Evolutionary conservation across 2,329 filamentous ascomycete species (phyloP).

Genomic region (Gaeumannomyces sp.): DNA sequence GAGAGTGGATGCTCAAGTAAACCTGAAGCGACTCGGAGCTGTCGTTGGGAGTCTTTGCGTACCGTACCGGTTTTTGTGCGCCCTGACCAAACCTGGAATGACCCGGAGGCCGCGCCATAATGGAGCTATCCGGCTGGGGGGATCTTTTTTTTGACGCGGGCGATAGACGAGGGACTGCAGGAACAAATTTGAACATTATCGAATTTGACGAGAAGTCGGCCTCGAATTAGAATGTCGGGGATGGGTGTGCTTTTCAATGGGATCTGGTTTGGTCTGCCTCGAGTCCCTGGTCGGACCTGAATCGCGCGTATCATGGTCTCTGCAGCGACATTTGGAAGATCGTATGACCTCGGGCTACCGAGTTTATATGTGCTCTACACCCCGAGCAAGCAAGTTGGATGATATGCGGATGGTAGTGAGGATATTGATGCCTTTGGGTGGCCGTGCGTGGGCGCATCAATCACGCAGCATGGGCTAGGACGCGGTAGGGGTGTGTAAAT

Average conservation of each 20-base stretch:
- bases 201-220: background rate
- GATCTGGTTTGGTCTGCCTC: too few species aligned
- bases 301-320: background rate
- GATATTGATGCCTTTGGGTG: too few species aligned
- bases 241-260: too few species aligned
- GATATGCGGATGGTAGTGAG: background rate
- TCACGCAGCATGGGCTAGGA: background rate
- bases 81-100: background rate
- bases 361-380: background rate
- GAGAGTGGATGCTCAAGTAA: background rate
- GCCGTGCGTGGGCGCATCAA: background rate
- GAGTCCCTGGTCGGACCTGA: background rate
- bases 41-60: background rate
- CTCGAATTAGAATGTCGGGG: too few species aligned
- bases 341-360: background rate
- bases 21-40: background rate
- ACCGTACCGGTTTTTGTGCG: background rate
- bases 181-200: background rate
- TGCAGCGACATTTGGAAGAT: background rate
- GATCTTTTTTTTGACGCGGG: background rate
- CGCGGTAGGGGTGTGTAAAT: background rate
- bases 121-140: background rate
- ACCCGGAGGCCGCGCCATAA: background rate
- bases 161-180: background rate
- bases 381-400: background rate